phyloP scores from a whole-genome alignment of 148 eudicot genomes.

The Drosera capensis region DNA sequence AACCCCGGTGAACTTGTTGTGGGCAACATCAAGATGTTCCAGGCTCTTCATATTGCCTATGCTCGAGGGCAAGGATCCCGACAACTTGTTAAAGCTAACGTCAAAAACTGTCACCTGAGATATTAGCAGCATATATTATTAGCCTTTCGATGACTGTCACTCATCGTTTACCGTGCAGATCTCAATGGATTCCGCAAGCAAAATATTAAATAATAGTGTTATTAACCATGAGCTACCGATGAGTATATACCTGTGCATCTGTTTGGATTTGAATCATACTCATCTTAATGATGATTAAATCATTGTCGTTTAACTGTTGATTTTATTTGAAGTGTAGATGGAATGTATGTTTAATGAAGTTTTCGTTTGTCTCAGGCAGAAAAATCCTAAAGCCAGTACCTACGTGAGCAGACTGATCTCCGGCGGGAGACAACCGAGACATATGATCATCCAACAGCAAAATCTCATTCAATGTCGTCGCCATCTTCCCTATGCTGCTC shows the following conservation, averaged over 20 bases:
- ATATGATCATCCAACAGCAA: conserved; percentile 61
- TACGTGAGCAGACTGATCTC: conserved; percentile 41
- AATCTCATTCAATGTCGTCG: conserved; percentile 47
- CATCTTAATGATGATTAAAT: too few relatives aligned
- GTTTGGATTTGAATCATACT: too few relatives aligned
- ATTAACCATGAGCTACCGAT: too few relatives aligned
- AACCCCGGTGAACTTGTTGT: conserved; percentile 53
- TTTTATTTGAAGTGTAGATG: too few relatives aligned
- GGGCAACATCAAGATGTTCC: conserved; percentile 62
- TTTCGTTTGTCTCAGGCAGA: background rate
- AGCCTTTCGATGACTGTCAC: too few relatives aligned
- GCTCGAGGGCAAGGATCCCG: conserved; percentile 33
- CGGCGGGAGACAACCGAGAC: conserved; percentile 57
- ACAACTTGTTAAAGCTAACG: conserved; percentile 54
- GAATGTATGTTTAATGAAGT: too few relatives aligned
- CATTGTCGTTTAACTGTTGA: too few relatives aligned
- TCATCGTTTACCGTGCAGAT: too few relatives aligned
- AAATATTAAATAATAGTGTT: too few relatives aligned
- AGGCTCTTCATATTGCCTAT: conserved; percentile 40
- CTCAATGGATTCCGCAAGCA: too few relatives aligned
- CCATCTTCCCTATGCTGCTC: conserved; percentile 75
- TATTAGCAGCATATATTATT: too few relatives aligned
- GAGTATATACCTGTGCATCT: too few relatives aligned
- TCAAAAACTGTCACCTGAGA: conserved; percentile 55
- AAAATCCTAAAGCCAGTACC: background rate